These are phyloP conservation scores for Cordyceps fumosorosea DNA, from an alignment of 2,329 filamentous ascomycete species.

Conservation along the genomic window DNA sequence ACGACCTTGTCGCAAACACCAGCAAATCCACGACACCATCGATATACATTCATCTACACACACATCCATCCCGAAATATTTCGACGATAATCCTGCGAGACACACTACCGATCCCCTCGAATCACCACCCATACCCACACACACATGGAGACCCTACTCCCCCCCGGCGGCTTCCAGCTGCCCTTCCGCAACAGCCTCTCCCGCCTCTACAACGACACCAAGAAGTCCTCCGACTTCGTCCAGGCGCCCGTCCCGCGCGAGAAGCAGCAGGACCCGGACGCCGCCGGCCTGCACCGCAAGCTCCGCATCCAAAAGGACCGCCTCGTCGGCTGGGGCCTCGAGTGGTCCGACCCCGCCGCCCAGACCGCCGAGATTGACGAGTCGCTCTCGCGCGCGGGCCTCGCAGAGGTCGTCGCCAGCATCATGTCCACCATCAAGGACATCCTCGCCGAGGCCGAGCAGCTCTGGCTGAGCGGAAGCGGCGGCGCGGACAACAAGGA, in stretches of 20 bases:
- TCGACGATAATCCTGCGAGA: neutral
- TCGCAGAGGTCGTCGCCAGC: conserved; percentile 70
- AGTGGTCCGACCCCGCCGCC: conserved; percentile 68
- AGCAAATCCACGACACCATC: neutral
- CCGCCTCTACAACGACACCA: conserved; percentile 74
- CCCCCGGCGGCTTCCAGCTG: conserved; percentile 45
- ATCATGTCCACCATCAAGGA: conserved; percentile 78
- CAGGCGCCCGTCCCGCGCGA: conserved; percentile 56
- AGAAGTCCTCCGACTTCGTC: conserved; percentile 69
- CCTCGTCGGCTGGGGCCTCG: conserved; percentile 70
- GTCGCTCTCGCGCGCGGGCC: conserved; percentile 62
- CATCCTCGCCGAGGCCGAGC: conserved; percentile 68
- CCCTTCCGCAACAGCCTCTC: conserved; percentile 59
- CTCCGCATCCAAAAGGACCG: conserved; percentile 75
- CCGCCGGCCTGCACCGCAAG: conserved; percentile 66
- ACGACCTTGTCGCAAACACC: neutral
- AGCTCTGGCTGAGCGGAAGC: conserved; percentile 59
- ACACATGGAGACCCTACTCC: conserved; percentile 45
- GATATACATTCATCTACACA: neutral
- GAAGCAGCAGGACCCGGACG: conserved; percentile 53
- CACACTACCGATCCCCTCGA: neutral
- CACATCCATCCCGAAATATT: neutral
- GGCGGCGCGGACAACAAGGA: conserved; percentile 39
- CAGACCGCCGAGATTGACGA: conserved; percentile 68
- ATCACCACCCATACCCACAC: neutral